phyloP scores from a whole-genome alignment of 495 filamentous ascomycete genomes.

The Xylaria nigripes region DNA sequence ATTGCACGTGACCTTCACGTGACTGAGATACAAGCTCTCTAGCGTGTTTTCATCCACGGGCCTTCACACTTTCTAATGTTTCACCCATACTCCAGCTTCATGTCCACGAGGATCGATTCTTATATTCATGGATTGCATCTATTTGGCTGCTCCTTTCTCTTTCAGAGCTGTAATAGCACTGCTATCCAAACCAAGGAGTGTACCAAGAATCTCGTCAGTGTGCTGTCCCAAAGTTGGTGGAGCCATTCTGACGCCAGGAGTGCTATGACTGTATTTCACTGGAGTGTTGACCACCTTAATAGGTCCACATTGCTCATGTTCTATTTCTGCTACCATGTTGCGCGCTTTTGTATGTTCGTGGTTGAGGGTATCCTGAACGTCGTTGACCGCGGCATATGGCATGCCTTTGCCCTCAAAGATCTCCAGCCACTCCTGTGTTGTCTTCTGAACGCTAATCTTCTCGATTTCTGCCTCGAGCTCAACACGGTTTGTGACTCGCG shows the following conservation, averaged over 20 bases:
- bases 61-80: not conserved
- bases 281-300: slow-evolving; percentile 93
- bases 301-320: slow-evolving; percentile 73
- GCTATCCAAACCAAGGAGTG: slow-evolving; percentile 55
- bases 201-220: slow-evolving; percentile 72
- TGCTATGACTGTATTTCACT: slow-evolving; percentile 83
- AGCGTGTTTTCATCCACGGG: too few relatives aligned
- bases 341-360: slow-evolving; percentile 82
- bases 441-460: slow-evolving; percentile 62
- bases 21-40: not conserved
- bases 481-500: slow-evolving; percentile 68
- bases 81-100: not conserved
- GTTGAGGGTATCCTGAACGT: slow-evolving; percentile 72
- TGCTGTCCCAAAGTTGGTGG: slow-evolving; percentile 89
- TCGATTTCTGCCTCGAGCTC: slow-evolving; percentile 73
- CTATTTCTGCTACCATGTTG: slow-evolving; percentile 78
- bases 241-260: slow-evolving; percentile 65
- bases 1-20: slow-evolving; percentile 7
- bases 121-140: slow-evolving; percentile 10
- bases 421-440: slow-evolving; percentile 81
- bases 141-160: slow-evolving; percentile 62
- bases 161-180: slow-evolving; percentile 55
- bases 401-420: slow-evolving; percentile 83
- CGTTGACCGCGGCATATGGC: slow-evolving; percentile 93
- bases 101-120: not conserved